Conservation (phyloP, 2,329 filamentous ascomycete species). For the Colletotrichum cuscutae region DNA sequence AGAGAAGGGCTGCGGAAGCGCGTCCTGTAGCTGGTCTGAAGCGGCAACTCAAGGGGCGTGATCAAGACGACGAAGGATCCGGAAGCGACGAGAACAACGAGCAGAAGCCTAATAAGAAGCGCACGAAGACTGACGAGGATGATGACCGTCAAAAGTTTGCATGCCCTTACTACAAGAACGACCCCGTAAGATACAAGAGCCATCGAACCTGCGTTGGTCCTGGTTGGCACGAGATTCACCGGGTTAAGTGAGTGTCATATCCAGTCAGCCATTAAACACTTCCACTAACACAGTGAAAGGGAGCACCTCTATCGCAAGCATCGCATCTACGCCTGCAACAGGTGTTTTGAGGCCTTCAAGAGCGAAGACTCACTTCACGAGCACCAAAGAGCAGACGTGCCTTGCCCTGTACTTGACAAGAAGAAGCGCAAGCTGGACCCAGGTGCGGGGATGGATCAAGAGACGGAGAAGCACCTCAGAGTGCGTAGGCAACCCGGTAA, state of each 20-base stretch:
- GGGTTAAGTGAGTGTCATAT: constrained; percentile 45
- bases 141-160: constrained; percentile 39
- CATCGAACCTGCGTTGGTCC: constrained; percentile 47
- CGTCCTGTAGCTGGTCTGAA: neutral
- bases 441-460: constrained; percentile 47
- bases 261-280: neutral
- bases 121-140: constrained; percentile 9
- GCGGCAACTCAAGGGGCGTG: neutral
- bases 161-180: constrained; percentile 52
- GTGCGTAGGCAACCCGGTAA: constrained; percentile 37
- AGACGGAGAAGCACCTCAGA: constrained; percentile 45
- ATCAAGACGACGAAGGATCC: neutral
- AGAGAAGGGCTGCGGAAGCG: neutral
- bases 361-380: constrained; percentile 41
- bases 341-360: constrained; percentile 49
- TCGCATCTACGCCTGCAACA: constrained; percentile 44
- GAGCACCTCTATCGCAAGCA: constrained; percentile 52
- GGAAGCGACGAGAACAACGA: neutral
- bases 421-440: constrained; percentile 36
- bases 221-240: constrained; percentile 49
- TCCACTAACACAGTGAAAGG: constrained; percentile 26
- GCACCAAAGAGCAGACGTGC: constrained; percentile 42
- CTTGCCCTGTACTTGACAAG: constrained; percentile 36
- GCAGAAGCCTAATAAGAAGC: constrained; percentile 16
- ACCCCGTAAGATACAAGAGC: constrained; percentile 44